phyloP scores from a whole-genome alignment of 1,284 basidiomycete genomes.

The Fistulinella cinereoalba region DNA sequence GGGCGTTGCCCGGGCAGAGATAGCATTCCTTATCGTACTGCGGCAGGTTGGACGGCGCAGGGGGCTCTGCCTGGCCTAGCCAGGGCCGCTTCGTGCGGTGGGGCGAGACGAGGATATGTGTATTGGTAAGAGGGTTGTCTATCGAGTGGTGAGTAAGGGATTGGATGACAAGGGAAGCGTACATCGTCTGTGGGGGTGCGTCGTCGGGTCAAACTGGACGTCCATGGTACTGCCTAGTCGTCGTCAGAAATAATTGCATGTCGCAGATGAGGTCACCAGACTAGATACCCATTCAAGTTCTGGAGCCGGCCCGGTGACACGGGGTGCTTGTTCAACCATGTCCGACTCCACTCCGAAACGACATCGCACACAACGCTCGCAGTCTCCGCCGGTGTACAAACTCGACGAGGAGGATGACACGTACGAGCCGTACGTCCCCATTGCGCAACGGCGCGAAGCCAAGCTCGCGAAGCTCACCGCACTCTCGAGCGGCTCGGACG shows the following conservation, averaged over 20 bases:
- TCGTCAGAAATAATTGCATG: too few species aligned
- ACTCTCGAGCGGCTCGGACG: conserved; percentile 52
- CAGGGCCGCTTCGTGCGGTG: conserved; percentile 82
- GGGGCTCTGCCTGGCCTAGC: conserved; percentile 80
- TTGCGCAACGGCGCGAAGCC: conserved; percentile 80
- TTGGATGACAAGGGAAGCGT: conserved; percentile 25
- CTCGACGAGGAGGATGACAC: conserved; percentile 64
- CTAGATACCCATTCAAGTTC: too few species aligned
- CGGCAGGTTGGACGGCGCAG: conserved; percentile 54
- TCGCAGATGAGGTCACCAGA: too few species aligned
- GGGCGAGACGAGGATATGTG: conserved; percentile 81
- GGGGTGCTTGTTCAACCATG: too few species aligned
- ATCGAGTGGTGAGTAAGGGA: conserved; percentile 21
- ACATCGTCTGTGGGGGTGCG: conserved; percentile 73
- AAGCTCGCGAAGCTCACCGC: conserved; percentile 75
- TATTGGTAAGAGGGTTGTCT: conserved; percentile 78
- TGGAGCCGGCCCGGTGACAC: too few species aligned
- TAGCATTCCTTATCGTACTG: conserved; percentile 81
- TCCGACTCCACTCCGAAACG: conserved; percentile 41
- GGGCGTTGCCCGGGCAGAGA: conserved; percentile 85
- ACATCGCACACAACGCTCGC: conserved; percentile 50
- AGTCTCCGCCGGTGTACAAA: conserved; percentile 56
- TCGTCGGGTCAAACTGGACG: conserved; percentile 56
- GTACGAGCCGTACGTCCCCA: conserved; percentile 86
- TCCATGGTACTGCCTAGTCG: neutral